Evolutionary conservation across 1,139 yeast genomes (phyloP).

Genomic region (Wickerhamomyces sp.): DNA sequence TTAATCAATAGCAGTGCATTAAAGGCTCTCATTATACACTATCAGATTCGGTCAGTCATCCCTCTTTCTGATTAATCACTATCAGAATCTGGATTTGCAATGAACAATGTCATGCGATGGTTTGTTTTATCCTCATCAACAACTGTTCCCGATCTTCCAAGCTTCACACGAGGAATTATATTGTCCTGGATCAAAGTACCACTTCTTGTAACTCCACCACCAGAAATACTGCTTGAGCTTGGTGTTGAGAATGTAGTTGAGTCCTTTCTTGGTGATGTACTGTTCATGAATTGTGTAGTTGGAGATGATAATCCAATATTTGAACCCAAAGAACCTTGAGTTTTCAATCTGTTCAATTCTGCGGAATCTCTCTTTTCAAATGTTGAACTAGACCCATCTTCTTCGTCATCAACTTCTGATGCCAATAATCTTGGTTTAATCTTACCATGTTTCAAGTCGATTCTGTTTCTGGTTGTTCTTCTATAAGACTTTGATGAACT

Average conservation of each 20-base stretch:
- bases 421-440: slow-evolving; percentile 71
- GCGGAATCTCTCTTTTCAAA: slow-evolving; percentile 8
- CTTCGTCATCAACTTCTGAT: slow-evolving; percentile 71
- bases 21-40: too few relatives aligned
- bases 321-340: slow-evolving; percentile 8
- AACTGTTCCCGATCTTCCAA: slow-evolving; percentile 28
- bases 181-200: slow-evolving; percentile 20
- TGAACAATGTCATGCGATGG: slow-evolving; percentile 41
- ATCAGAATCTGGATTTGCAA: slow-evolving; percentile 66
- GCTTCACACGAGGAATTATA: slow-evolving; percentile 7
- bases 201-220: slow-evolving; percentile 11
- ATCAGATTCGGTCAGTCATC: too few relatives aligned
- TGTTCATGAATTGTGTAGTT: slow-evolving; percentile 5
- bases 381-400: slow-evolving; percentile 18
- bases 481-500: slow-evolving; percentile 10
- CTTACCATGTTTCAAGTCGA: slow-evolving; percentile 72
- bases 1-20: too few relatives aligned
- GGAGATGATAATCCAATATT: slow-evolving; percentile 8
- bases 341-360: slow-evolving; percentile 15
- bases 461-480: slow-evolving; percentile 15
- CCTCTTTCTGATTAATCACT: slow-evolving; percentile 6
- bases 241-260: background rate
- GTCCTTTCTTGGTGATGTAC: slow-evolving; percentile 1
- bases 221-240: background rate
- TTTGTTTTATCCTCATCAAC: slow-evolving; percentile 26